Evolutionary conservation across 2,329 filamentous ascomycete species (phyloP).

Genomic region (Xylaria hypoxylon): DNA sequence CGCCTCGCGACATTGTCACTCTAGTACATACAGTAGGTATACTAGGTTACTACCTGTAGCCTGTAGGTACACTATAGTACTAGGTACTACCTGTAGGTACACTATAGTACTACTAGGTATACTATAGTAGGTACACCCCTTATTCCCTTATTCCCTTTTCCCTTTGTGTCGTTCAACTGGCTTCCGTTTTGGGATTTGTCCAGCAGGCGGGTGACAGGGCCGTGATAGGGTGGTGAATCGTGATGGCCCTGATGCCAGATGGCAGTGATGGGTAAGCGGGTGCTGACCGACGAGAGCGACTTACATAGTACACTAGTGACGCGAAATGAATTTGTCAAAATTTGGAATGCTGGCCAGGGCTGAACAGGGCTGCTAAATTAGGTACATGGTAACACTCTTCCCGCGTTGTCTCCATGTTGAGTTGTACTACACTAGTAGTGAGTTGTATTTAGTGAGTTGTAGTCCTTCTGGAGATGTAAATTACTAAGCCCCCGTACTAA

Average conservation of each 20-base stretch:
- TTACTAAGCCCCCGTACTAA: not conserved
- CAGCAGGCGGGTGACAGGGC: too few species aligned
- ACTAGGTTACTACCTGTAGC: too few species aligned
- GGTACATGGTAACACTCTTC: slow-evolving; percentile 30
- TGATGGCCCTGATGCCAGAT: too few species aligned
- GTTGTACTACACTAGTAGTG: slow-evolving; percentile 7
- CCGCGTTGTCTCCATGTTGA: slow-evolving; percentile 14
- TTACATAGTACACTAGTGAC: too few species aligned
- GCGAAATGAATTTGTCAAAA: slow-evolving; percentile 40
- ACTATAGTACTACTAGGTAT: too few species aligned
- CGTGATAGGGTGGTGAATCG: too few species aligned
- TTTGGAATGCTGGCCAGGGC: slow-evolving; percentile 38
- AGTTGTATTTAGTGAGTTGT: not conserved
- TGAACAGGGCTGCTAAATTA: slow-evolving; percentile 23
- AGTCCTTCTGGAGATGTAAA: not conserved
- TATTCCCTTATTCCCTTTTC: slow-evolving; percentile 4
- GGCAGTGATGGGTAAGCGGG: slow-evolving; percentile 31
- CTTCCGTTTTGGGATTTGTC: slow-evolving; percentile 23
- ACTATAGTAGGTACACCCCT: not conserved
- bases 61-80: too few species aligned
- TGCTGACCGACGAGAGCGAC: slow-evolving; percentile 31
- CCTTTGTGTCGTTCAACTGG: not conserved
- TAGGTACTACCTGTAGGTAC: too few species aligned
- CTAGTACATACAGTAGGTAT: not conserved
- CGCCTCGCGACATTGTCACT: slow-evolving; percentile 24